Conservation (phyloP, 257 asterid genomes). For the Cynanchum wilfordii region DNA sequence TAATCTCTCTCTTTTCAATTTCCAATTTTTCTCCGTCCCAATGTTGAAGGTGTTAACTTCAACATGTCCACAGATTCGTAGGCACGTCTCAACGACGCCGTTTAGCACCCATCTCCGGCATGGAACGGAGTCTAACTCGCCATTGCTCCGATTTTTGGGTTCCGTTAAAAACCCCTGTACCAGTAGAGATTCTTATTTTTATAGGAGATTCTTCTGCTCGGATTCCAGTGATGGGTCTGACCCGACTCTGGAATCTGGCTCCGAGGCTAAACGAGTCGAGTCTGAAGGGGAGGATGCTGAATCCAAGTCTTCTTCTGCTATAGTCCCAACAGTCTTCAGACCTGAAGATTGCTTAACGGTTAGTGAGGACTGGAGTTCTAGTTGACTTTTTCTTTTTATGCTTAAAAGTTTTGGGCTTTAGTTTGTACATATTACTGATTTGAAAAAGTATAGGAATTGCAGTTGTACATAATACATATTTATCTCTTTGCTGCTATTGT, state of each 20-base stretch:
- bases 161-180: constrained; percentile 28
- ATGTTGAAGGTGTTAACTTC: constrained; percentile 78
- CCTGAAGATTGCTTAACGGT: constrained; percentile 95
- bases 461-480: too few relatives aligned
- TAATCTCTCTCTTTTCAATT: constrained; percentile 5
- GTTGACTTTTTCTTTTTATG: neutral
- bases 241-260: constrained; percentile 30
- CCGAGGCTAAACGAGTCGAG: constrained; percentile 41
- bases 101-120: constrained; percentile 39
- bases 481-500: neutral
- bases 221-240: constrained; percentile 61
- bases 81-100: constrained; percentile 30
- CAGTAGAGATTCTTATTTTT: constrained; percentile 29
- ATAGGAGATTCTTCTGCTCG: constrained; percentile 73
- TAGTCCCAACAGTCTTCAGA: constrained; percentile 66
- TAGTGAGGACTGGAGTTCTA: neutral
- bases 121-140: constrained; percentile 41
- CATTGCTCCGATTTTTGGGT: constrained; percentile 43
- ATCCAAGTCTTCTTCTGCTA: constrained; percentile 60
- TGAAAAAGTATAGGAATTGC: neutral
- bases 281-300: constrained; percentile 41
- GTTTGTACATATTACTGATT: neutral
- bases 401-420: neutral
- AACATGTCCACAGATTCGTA: constrained; percentile 40
- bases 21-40: neutral